Evolutionary conservation across 371 early-diverging fungal genomes (phyloP), one percentile per base, ranked within the genome.

Genomic region (Massospora cicadina): DNA sequence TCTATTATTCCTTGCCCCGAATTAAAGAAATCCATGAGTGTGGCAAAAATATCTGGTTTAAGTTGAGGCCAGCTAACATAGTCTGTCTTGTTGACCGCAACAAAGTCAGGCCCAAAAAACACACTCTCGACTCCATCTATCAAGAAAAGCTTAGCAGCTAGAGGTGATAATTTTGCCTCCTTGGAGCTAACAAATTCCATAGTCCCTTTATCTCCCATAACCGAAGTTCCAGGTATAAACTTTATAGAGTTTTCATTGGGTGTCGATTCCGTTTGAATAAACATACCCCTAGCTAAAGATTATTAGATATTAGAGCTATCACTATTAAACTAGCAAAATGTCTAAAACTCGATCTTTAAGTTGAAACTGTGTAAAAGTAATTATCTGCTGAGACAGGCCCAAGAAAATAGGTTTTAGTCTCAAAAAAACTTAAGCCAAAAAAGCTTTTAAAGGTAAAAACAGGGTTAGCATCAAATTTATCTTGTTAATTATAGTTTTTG

Each of bases 241-340:
- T 92, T 92, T 66, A 96, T 81, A 0, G 93, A 84, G 71, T 96
- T 89, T 29, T 80, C 77, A 74, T 95, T 95, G 59, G 98, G 98
- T 1, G 98, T 98, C 2, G 80, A 74, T 61, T 91, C 92, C 0
- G 93, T 91, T 71, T 95, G 95, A 64, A 96, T 95, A 74, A 98
- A 98, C 90, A 98, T 87, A 29, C 82, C 80, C 54, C 85, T 81
- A 0, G 77, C 85, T 85, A 72, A 25, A 59, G 13, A 29, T 59
- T 59, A 21, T 59, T 17, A 43, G 43, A n/a, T n/a, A n/a, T n/a
- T n/a, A n/a, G n/a, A n/a, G n/a, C n/a, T n/a, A n/a, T n/a, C n/a
- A n/a, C n/a, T n/a, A n/a, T n/a, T n/a, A n/a, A n/a, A n/a, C n/a
- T n/a, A n/a, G n/a, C n/a, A n/a, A n/a, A n/a, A n/a, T n/a, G n/a